Conservation (phyloP, 2,329 filamentous ascomycete genomes). For the Epichloe sibirici region DNA sequence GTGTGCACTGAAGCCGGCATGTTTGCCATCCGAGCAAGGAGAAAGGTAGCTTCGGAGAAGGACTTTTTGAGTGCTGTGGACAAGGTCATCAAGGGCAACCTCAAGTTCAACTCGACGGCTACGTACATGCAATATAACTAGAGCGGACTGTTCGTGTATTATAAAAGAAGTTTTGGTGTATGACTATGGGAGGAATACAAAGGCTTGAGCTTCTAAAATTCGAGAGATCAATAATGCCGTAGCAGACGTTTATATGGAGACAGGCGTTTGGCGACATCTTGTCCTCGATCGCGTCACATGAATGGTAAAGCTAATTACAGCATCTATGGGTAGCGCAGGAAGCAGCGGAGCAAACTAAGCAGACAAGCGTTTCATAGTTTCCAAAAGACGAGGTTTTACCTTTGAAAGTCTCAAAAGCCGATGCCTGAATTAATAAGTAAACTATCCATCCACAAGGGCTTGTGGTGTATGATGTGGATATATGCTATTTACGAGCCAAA, state of each 20-base stretch:
- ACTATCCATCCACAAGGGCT: no score
- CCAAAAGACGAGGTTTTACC: no score
- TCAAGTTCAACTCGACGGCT: slow-evolving; percentile 98
- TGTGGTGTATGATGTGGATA: no score
- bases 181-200: slow-evolving; percentile 16
- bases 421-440: no score
- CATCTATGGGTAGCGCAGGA: background rate
- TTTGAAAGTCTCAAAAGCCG: no score
- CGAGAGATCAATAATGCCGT: slow-evolving; percentile 10
- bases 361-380: background rate
- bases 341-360: background rate
- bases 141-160: slow-evolving; percentile 14
- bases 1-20: slow-evolving; percentile 97
- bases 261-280: slow-evolving; percentile 5
- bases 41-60: slow-evolving; percentile 98
- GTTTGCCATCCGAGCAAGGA: slow-evolving; percentile 88
- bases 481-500: no score
- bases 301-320: no score
- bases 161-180: slow-evolving; percentile 20
- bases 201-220: slow-evolving; percentile 13
- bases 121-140: slow-evolving; percentile 99
- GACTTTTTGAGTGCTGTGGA: slow-evolving; percentile 96
- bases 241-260: slow-evolving; percentile 6
- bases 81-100: slow-evolving; percentile 98
- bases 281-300: no score